Evolutionary conservation across 2,329 filamentous ascomycete species (phyloP).

Genomic region (Microsporum canis): DNA sequence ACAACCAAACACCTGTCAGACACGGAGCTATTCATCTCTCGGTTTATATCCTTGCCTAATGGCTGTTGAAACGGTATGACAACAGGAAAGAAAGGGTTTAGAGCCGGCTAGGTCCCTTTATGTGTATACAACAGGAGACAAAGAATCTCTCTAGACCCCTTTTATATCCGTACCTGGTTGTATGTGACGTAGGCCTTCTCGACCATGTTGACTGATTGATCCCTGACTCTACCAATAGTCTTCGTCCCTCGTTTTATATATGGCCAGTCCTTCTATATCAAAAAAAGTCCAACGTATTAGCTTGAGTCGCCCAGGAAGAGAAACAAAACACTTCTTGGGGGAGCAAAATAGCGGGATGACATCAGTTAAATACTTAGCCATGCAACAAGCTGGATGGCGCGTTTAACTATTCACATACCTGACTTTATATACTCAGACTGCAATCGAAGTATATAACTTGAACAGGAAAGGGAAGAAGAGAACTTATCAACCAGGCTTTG

Average conservation of each 20-base stretch:
- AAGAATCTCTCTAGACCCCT: neutral
- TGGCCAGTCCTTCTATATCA: neutral
- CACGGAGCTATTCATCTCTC: neutral
- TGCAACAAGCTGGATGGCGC: neutral
- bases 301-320: neutral
- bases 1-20: neutral
- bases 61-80: neutral
- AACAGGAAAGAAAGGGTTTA: neutral
- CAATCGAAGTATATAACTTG: neutral
- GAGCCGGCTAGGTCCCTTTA: neutral
- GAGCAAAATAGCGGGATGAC: neutral
- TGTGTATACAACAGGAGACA: neutral
- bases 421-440: neutral
- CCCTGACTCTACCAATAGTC: neutral
- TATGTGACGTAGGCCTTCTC: conserved; percentile 85
- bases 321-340: neutral
- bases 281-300: neutral
- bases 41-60: neutral
- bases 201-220: conserved; percentile 49
- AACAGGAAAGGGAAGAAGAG: neutral
- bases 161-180: conserved; percentile 57
- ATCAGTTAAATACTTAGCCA: neutral
- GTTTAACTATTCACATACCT: neutral
- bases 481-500: no score
- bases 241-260: neutral